Conservation (phyloP, 768 basidiomycete genomes). For the Exidia glandulosa region DNA sequence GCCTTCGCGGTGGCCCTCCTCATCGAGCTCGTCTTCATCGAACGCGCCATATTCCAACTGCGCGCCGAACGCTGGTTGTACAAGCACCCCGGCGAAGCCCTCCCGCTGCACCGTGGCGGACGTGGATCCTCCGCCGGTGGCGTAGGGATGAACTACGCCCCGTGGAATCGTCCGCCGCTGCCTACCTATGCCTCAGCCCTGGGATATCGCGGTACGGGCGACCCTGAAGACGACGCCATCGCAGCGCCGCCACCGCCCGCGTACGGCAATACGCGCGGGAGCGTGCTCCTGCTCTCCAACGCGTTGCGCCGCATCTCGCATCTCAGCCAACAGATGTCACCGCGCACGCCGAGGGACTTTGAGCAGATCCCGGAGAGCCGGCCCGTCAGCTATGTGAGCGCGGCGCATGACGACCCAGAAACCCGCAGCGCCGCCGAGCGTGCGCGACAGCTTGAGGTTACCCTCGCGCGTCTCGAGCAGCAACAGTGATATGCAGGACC, state of each 20-base stretch:
- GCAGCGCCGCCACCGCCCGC: conserved; percentile 58
- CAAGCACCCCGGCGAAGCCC: conserved; percentile 46
- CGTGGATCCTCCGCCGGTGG: conserved; percentile 10
- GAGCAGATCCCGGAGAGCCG: conserved; percentile 18
- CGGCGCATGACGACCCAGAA: conserved; percentile 50
- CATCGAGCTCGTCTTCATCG: conserved; percentile 48
- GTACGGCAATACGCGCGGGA: conserved; percentile 66
- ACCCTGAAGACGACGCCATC: conserved; percentile 62
- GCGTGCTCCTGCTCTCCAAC: conserved; percentile 47
- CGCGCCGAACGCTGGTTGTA: conserved; percentile 54
- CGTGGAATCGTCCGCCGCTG: conserved; percentile 61
- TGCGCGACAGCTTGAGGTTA: conserved; percentile 43
- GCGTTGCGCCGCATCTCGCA: conserved; percentile 32
- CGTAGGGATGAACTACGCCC: conserved; percentile 35
- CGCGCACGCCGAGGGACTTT: conserved; percentile 5
- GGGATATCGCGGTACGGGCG: conserved; percentile 62
- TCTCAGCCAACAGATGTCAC: conserved; percentile 7
- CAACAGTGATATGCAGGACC: neutral
- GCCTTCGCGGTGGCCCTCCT: conserved; percentile 43
- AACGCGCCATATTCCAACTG: conserved; percentile 52
- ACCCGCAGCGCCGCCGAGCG: conserved; percentile 41
- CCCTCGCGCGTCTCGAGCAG: conserved; percentile 31
- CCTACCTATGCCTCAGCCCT: conserved; percentile 63
- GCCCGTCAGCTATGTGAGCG: conserved; percentile 45
- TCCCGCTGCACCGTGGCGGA: conserved; percentile 9